Evolutionary conservation across 2,329 filamentous ascomycete genomes (phyloP).

Genomic region (Coleophoma crateriformis): DNA sequence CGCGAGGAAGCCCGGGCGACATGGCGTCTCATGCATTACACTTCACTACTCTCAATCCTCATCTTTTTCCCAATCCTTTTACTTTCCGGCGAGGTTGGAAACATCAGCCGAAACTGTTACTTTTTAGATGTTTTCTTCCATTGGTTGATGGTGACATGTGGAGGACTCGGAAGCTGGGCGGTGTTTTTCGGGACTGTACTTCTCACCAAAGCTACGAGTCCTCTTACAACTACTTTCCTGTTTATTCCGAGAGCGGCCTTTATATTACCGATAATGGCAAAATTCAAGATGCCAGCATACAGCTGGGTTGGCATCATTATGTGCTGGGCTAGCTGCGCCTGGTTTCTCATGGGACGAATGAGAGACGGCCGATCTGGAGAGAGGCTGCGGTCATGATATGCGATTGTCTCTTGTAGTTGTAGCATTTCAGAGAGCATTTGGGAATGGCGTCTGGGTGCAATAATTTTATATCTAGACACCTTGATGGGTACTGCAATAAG

Average conservation of each 20-base stretch:
- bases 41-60: constrained; percentile 40
- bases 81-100: constrained; percentile 40
- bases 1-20: constrained; percentile 43
- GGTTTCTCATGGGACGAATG: constrained; percentile 39
- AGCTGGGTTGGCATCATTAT: constrained; percentile 45
- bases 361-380: constrained; percentile 28
- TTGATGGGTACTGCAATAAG: too few relatives aligned
- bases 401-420: too few relatives aligned
- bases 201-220: constrained; percentile 42
- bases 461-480: too few relatives aligned
- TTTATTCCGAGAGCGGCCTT: constrained; percentile 41
- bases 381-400: constrained; percentile 11
- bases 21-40: constrained; percentile 46
- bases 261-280: constrained; percentile 38
- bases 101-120: constrained; percentile 45
- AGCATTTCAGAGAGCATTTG: too few relatives aligned
- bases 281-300: constrained; percentile 41
- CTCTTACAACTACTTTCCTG: constrained; percentile 43
- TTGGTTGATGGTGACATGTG: constrained; percentile 46
- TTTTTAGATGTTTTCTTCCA: constrained; percentile 49
- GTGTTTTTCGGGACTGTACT: constrained; percentile 42
- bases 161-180: constrained; percentile 39
- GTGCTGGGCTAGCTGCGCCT: constrained; percentile 42
- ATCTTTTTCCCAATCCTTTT: constrained; percentile 42
- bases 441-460: too few relatives aligned